phyloP scores from a whole-genome alignment of 768 basidiomycete genomes.

The Tylopilus felleus region DNA sequence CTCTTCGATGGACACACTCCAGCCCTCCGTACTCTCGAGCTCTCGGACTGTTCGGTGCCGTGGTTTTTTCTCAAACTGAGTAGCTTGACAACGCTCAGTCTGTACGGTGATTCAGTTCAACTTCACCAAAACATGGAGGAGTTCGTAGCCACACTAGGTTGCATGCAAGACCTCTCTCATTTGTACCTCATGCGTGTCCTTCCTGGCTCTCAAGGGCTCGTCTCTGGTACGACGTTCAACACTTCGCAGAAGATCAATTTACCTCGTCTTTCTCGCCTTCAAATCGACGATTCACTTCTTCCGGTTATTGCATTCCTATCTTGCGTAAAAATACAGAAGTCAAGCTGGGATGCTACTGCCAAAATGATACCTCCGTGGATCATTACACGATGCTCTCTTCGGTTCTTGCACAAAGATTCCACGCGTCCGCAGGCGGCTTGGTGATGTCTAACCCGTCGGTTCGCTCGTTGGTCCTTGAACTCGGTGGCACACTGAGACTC shows the following conservation, averaged over 20 bases:
- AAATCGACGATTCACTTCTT: neutral
- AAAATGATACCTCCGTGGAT: neutral
- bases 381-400: neutral
- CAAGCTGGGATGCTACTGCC: neutral
- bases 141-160: constrained; percentile 32
- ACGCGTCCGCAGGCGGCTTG: neutral
- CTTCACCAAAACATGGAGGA: constrained; percentile 28
- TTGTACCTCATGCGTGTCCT: constrained; percentile 33
- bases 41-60: neutral
- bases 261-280: constrained; percentile 6
- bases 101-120: constrained; percentile 21
- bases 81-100: constrained; percentile 34
- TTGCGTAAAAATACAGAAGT: neutral
- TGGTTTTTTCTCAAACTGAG: neutral
- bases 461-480: neutral
- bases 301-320: constrained; percentile 5
- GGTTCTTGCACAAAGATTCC: neutral
- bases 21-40: neutral
- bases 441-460: neutral
- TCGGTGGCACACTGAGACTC: neutral
- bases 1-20: neutral
- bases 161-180: constrained; percentile 32
- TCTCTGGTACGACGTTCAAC: neutral
- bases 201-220: constrained; percentile 3
- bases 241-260: neutral